A percentile compares a stretch with the other conserved stretches of the same genome.
These are phyloP conservation scores for Vaccinium darrowii DNA, from an alignment of 148 eudicot genomes.

Conservation along the genomic window DNA sequence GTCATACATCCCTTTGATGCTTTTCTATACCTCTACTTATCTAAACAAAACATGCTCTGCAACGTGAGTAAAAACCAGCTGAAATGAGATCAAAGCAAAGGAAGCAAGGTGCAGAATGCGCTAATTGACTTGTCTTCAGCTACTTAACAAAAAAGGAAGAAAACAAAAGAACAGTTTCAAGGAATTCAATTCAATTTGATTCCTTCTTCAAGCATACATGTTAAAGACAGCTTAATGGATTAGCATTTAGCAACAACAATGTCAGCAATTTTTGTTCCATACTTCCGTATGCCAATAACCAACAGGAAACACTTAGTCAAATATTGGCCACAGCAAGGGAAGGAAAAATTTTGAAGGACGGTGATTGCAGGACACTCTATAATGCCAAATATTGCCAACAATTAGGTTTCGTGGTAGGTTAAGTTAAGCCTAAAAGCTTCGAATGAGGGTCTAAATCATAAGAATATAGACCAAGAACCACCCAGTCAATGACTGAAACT, in stretches of 20 bases:
- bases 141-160: neutral
- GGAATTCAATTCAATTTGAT: neutral
- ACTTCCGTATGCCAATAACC: neutral
- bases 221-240: neutral
- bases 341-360: neutral
- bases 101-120: neutral
- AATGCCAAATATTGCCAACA: neutral
- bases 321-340: neutral
- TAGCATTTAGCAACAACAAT: neutral
- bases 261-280: neutral
- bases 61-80: neutral
- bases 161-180: neutral
- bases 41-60: neutral
- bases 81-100: neutral
- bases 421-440: neutral
- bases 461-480: neutral
- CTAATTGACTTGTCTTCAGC: neutral
- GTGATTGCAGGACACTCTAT: neutral
- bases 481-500: neutral
- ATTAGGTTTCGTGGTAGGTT: neutral
- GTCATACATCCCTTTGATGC: neutral
- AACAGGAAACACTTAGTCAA: neutral
- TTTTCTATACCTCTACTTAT: neutral
- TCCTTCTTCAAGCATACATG: neutral
- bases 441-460: neutral